Evolutionary conservation across 2,329 filamentous ascomycete genomes (phyloP).

Genomic region (Aquanectria penicillioides): DNA sequence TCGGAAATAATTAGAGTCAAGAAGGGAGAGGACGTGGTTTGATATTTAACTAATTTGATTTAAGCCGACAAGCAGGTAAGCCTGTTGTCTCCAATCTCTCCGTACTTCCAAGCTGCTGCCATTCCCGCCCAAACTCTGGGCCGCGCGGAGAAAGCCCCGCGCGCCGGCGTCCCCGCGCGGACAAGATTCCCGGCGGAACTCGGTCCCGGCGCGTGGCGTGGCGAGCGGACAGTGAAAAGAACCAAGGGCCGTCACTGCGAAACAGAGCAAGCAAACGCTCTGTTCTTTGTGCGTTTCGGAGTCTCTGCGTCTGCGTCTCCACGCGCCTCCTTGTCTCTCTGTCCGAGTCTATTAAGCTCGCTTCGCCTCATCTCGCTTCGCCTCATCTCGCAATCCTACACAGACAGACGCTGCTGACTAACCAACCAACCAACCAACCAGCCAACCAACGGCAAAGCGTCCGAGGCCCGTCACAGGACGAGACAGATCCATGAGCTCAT

Average conservation of each 20-base stretch:
- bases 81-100: no score
- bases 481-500: not conserved
- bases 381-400: no score
- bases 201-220: not conserved
- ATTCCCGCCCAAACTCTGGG: not conserved
- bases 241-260: not conserved
- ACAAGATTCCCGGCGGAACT: not conserved
- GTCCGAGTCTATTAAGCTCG: no score
- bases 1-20: not conserved
- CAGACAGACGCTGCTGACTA: no score
- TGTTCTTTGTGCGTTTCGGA: no score
- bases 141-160: constrained; percentile 1
- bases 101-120: no score
- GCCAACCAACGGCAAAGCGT: no score
- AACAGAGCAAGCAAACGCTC: not conserved
- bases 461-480: not conserved
- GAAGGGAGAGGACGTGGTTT: no score
- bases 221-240: not conserved
- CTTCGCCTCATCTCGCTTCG: no score
- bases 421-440: no score
- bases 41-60: not conserved
- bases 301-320: no score
- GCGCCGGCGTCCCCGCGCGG: constrained; percentile 6
- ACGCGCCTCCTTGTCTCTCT: no score
- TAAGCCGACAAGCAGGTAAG: not conserved